phyloP scores from a whole-genome alignment of 2,329 filamentous ascomycete species.

The Davidsoniella neocaledoniae region DNA sequence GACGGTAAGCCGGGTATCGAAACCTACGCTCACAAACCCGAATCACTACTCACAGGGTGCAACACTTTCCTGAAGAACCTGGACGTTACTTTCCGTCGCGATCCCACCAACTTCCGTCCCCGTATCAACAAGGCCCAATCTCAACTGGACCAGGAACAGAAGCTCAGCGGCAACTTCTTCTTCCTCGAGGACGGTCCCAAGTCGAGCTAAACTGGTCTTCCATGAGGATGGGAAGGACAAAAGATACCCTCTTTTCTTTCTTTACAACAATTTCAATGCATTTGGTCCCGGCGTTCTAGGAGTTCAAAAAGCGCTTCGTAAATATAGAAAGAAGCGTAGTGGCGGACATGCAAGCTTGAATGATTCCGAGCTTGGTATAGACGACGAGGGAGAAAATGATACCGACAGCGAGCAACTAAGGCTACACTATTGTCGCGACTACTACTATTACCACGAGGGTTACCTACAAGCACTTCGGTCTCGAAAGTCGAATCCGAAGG shows the following conservation, averaged over 20 bases:
- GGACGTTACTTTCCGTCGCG: slow-evolving; percentile 95
- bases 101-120: slow-evolving; percentile 87
- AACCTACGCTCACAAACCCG: slow-evolving; percentile 73
- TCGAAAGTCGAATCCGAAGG: too few relatives aligned
- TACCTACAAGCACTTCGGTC: too few relatives aligned
- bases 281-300: slow-evolving; percentile 31
- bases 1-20: slow-evolving; percentile 84
- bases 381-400: slow-evolving; percentile 40
- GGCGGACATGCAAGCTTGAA: slow-evolving; percentile 14
- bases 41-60: slow-evolving; percentile 87
- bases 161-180: slow-evolving; percentile 87
- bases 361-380: slow-evolving; percentile 21
- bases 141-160: slow-evolving; percentile 96
- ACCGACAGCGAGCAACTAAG: slow-evolving; percentile 29
- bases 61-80: slow-evolving; percentile 94
- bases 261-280: slow-evolving; percentile 19
- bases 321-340: slow-evolving; percentile 8
- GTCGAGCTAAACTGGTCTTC: slow-evolving; percentile 32
- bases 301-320: slow-evolving; percentile 28
- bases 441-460: background rate
- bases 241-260: slow-evolving; percentile 17
- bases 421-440: background rate
- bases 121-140: slow-evolving; percentile 96
- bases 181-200: slow-evolving; percentile 68
- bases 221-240: slow-evolving; percentile 25